Evolutionary conservation across 192 early-diverging fungal species (phyloP).

Genomic region (Oehlia diaphana): DNA sequence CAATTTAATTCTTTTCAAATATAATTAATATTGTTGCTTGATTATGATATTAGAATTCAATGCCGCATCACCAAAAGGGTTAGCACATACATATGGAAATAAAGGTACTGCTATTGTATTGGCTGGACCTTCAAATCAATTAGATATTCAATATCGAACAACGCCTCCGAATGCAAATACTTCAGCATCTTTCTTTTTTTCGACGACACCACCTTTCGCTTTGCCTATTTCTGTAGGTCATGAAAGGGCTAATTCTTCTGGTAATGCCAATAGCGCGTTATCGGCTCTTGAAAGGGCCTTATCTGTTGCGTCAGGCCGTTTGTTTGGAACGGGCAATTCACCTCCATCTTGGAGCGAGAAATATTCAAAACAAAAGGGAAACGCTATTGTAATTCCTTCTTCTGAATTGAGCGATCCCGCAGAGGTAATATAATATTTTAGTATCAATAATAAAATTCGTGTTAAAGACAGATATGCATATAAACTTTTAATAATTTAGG

Average conservation of each 20-base stretch:
- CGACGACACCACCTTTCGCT: conserved; percentile 46
- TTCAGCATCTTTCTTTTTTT: conserved; percentile 33
- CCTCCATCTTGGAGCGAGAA: conserved; percentile 46
- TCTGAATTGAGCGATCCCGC: conserved; percentile 18
- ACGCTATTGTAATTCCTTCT: conserved; percentile 9
- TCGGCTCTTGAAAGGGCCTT: conserved; percentile 57
- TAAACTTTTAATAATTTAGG: conserved; percentile 36
- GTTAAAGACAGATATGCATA: background rate
- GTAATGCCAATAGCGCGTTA: conserved; percentile 38
- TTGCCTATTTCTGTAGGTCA: conserved; percentile 33
- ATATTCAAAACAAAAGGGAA: conserved; percentile 27
- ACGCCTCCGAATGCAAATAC: conserved; percentile 33
- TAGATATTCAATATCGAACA: conserved; percentile 32
- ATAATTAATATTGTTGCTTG: background rate
- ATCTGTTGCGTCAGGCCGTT: conserved; percentile 50
- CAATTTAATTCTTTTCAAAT: background rate
- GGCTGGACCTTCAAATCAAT: background rate
- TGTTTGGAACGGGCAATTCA: conserved; percentile 56
- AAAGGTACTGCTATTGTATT: background rate
- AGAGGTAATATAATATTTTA: conserved; percentile 17
- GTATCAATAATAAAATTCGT: no score
- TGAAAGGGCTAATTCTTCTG: conserved; percentile 32
- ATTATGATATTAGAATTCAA: conserved; percentile 28
- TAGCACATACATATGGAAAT: background rate
- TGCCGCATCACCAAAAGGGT: conserved; percentile 33